phyloP scores from a whole-genome alignment of 192 early-diverging fungal genomes.

The Chytriomyces confervae region DNA sequence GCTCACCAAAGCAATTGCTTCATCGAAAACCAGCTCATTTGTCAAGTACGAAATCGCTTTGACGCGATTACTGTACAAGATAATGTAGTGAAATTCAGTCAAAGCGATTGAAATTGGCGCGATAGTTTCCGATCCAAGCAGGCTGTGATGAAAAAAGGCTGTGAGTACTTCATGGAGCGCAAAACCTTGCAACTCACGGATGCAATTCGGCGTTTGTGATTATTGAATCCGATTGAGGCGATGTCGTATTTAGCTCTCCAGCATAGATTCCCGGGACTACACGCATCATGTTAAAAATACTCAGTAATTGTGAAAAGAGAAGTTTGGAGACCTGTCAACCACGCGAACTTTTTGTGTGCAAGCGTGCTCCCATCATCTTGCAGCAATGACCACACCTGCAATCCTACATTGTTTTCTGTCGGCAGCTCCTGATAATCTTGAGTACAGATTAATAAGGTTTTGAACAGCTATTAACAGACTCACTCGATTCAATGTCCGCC shows the following conservation, averaged over 20 bases:
- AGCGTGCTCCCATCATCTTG: conserved; percentile 68
- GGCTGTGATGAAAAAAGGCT: conserved; percentile 22
- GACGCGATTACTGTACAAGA: conserved; percentile 80
- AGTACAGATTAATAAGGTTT: background rate
- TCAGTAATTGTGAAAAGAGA: background rate
- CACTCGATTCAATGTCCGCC: conserved; percentile 73
- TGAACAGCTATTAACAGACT: background rate
- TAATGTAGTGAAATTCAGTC: conserved; percentile 88
- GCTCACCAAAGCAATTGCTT: conserved; percentile 68
- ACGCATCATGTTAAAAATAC: background rate
- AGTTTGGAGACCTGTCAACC: conserved; percentile 74
- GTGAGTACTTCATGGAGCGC: background rate
- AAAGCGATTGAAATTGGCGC: conserved; percentile 78
- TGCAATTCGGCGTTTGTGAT: conserved; percentile 81
- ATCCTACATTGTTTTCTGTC: conserved; percentile 50
- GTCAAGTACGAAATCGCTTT: conserved; percentile 82
- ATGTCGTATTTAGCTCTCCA: conserved; percentile 81
- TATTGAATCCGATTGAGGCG: conserved; percentile 76
- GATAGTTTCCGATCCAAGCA: conserved; percentile 44
- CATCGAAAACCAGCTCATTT: conserved; percentile 83
- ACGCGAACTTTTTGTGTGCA: conserved; percentile 81
- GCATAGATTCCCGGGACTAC: conserved; percentile 83
- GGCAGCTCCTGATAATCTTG: conserved; percentile 74
- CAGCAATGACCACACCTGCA: conserved; percentile 74
- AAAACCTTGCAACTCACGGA: conserved; percentile 58